Evolutionary conservation across 768 basidiomycete species (phyloP), one percentile per base, ranked within the genome.

Genomic region (Dioszegia aurantiaca): DNA sequence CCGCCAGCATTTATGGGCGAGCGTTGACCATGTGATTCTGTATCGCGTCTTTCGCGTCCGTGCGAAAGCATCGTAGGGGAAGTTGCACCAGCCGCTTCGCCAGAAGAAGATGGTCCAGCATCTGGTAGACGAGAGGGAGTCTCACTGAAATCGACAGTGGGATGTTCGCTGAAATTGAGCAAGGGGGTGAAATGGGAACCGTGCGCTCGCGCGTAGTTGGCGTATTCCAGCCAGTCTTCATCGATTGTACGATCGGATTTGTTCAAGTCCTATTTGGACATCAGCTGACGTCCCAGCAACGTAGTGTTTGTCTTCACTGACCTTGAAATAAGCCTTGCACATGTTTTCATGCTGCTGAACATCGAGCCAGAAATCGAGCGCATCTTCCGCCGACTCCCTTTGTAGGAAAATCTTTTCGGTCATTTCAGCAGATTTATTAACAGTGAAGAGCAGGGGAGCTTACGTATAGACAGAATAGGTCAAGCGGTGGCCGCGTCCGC

Each of bases 381-480:
- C 88, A 76, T 99, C 95, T 74, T 98, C 94, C 55, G 90, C 85
- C 24, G 90, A 89, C 78, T 99, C 94, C 33, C 91, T 85, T 75
- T 98, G 94, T 33, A 99, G 80, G 77, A 97, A 98, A 60, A 97
- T 78, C 94, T 95, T n/a, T n/a, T n/a, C n/a, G n/a, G n/a, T n/a
- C n/a, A n/a, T n/a, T n/a, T n/a, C n/a, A n/a, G n/a, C n/a, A n/a
- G n/a, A n/a, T n/a, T n/a, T n/a, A n/a, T n/a, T n/a, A n/a, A n/a
- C n/a, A n/a, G n/a, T n/a, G n/a, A n/a, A n/a, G n/a, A n/a, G n/a
- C n/a, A n/a, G n/a, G n/a, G n/a, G n/a, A n/a, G n/a, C n/a, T n/a
- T n/a, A 95, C 92, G 58, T 94, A 94, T 81, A 95, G 94, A 87
- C 93, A 94, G 82, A 95, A 99, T 54, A 99, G 82, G 80, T 99